Evolutionary conservation across 805 yeast genomes (phyloP), one percentile per base, ranked within the genome.

Genomic region (Metschnikowia kofuensis): DNA sequence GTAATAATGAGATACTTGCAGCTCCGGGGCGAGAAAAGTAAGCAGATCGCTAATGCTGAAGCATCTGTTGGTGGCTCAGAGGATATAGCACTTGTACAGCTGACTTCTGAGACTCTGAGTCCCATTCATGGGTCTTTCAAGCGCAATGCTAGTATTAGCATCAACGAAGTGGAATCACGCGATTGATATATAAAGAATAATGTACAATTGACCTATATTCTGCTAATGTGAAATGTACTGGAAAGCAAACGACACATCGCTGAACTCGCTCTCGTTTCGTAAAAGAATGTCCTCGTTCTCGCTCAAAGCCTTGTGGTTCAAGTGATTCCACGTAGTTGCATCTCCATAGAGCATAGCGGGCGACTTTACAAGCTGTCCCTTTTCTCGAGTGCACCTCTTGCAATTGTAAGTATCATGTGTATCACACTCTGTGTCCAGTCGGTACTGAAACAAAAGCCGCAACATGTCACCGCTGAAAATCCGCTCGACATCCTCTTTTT

Each of bases 301-400:
- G 28, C 65, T 70, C 60, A 94, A 71, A 2, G 78, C 81, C 4
- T 72, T 77, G 51, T 78, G 87, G 51, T 84, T 79, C 49, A 88
- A 75, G 69, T 94, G 99, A 64, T 94, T 92, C 99, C 99, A 92
- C 0, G 97, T 84, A 0, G 97, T 94, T 0, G 98, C 88, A 67
- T 94, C 99, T 54, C 99, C 99, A 63, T 94, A 94, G 32, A 94
- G 70, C 96, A 94, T 91, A 0, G 96, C 95, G 0, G 84, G 80
- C 0, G 97, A 78, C 55, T 79, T 83, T 5, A 73, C 60, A 30
- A 68, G 53, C 68, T 94, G 99, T 3, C 74, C 74, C 31, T 57
- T 45, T 8, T 56, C 65, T 11, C 42, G 45, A 41, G 72, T 72
- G 65, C 99, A 94, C 54, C 98, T 73, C 64, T 83, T 85, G 71